These are phyloP conservation scores for Boletus subparvulus DNA, from an alignment of 768 basidiomycete species.

Conservation along the genomic window DNA sequence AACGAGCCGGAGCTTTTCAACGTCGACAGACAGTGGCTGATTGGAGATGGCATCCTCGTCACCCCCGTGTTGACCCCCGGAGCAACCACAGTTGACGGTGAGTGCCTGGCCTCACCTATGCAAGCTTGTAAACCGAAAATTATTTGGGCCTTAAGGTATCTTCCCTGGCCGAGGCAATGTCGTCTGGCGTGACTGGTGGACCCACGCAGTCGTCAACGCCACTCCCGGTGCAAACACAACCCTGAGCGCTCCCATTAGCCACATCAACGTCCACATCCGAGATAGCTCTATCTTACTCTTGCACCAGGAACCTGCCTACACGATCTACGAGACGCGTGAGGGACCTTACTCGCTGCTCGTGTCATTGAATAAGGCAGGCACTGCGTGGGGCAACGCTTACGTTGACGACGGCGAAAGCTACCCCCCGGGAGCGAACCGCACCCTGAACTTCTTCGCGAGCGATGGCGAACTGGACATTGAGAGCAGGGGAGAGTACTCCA, in stretches of 20 bases:
- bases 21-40: constrained; percentile 67
- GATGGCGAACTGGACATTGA: constrained; percentile 38
- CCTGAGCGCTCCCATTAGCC: constrained; percentile 65
- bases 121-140: not conserved
- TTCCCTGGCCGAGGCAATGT: constrained; percentile 61
- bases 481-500: constrained; percentile 27
- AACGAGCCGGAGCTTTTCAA: constrained; percentile 62
- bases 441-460: constrained; percentile 43
- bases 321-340: constrained; percentile 61
- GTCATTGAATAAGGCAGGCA: constrained; percentile 46
- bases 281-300: constrained; percentile 64
- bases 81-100: constrained; percentile 64
- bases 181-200: constrained; percentile 75
- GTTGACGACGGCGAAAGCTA: constrained; percentile 69
- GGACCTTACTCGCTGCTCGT: constrained; percentile 65
- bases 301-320: constrained; percentile 63
- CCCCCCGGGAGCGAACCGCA: constrained; percentile 54
- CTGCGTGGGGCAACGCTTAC: constrained; percentile 60
- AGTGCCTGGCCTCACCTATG: constrained; percentile 2
- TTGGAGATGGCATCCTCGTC: constrained; percentile 69
- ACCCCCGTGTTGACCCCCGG: constrained; percentile 75
- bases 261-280: constrained; percentile 78
- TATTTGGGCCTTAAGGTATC: constrained; percentile 41
- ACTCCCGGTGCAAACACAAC: constrained; percentile 43
- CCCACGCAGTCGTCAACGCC: constrained; percentile 53